Evolutionary conservation across 2,329 filamentous ascomycete species (phyloP).

Genomic region (Lasiodiplodia gonubiensis): DNA sequence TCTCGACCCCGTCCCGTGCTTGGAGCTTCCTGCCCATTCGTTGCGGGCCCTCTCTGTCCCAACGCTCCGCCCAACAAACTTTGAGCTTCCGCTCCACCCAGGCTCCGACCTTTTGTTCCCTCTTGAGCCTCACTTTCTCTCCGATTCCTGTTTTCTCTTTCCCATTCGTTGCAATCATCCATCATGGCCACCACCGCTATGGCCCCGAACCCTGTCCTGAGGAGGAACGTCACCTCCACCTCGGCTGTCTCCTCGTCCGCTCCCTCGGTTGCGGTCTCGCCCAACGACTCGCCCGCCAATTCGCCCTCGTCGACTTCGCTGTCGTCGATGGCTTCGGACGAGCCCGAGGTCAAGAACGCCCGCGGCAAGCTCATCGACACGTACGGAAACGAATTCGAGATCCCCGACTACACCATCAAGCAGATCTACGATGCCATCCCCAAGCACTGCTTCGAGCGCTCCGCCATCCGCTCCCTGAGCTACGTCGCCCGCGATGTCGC

Average conservation of each 20-base stretch:
- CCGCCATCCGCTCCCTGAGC: conserved; percentile 71
- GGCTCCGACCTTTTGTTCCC: conserved; percentile 7
- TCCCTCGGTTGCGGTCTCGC: conserved; percentile 61
- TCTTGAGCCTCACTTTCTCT: background rate
- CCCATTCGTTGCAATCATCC: background rate
- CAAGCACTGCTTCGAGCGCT: conserved; percentile 94
- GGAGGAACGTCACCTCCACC: conserved; percentile 56
- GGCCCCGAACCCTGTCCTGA: conserved; percentile 53
- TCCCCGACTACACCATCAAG: conserved; percentile 97
- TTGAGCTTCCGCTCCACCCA: conserved; percentile 13
- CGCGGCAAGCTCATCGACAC: conserved; percentile 81
- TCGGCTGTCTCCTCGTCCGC: conserved; percentile 58
- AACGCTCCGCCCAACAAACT: conserved; percentile 29
- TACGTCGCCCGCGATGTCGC: conserved; percentile 86
- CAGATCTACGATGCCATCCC: conserved; percentile 96
- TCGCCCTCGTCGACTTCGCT: conserved; percentile 87
- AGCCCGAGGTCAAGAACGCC: conserved; percentile 55
- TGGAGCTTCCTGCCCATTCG: conserved; percentile 18
- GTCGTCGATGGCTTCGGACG: conserved; percentile 80
- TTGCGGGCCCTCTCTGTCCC: conserved; percentile 18
- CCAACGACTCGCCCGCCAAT: conserved; percentile 63
- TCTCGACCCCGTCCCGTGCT: background rate
- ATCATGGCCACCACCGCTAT: conserved; percentile 57
- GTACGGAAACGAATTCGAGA: conserved; percentile 91
- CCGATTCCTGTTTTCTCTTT: background rate